Conservation (phyloP, 768 basidiomycete genomes). For the Paxillus ammoniavirescens region DNA sequence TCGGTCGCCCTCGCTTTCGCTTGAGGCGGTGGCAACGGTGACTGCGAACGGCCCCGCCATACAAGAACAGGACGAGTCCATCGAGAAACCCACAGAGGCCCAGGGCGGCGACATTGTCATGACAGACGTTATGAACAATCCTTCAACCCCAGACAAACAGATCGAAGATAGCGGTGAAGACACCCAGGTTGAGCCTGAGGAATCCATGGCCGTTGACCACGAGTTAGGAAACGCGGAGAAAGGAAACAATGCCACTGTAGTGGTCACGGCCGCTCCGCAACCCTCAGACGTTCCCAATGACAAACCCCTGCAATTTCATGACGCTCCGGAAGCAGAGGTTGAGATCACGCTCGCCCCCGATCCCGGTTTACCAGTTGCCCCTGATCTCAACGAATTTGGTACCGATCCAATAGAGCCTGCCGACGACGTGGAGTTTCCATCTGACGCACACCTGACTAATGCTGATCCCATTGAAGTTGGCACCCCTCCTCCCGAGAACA, state of each 20-base stretch:
- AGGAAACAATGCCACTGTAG: not conserved
- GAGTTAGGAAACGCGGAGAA: not conserved
- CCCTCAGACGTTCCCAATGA: not conserved
- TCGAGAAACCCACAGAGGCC: not conserved
- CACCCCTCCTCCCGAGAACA: constrained; percentile 2
- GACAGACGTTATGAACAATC: constrained; percentile 1
- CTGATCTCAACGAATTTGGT: not conserved
- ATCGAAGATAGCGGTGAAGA: constrained; percentile 14
- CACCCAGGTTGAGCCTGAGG: constrained; percentile 20
- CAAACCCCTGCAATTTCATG: not conserved
- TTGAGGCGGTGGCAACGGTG: constrained; percentile 23
- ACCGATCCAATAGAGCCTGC: constrained; percentile 46
- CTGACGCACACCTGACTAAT: constrained; percentile 5
- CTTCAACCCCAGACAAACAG: not conserved
- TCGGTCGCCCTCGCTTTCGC: constrained; percentile 13
- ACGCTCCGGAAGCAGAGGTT: constrained; percentile 9
- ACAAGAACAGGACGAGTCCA: constrained; percentile 6
- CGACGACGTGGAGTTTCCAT: constrained; percentile 32
- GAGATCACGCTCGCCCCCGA: constrained; percentile 10
- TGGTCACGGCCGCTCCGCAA: not conserved
- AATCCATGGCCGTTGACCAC: constrained; percentile 14
- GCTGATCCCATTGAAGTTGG: constrained; percentile 32
- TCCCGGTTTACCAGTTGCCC: not conserved
- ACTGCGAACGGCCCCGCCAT: constrained; percentile 35
- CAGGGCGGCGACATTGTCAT: constrained; percentile 6